These are phyloP conservation scores for Corymbia calophylla DNA, from an alignment of 441 rosid genomes.

Conservation along the genomic window DNA sequence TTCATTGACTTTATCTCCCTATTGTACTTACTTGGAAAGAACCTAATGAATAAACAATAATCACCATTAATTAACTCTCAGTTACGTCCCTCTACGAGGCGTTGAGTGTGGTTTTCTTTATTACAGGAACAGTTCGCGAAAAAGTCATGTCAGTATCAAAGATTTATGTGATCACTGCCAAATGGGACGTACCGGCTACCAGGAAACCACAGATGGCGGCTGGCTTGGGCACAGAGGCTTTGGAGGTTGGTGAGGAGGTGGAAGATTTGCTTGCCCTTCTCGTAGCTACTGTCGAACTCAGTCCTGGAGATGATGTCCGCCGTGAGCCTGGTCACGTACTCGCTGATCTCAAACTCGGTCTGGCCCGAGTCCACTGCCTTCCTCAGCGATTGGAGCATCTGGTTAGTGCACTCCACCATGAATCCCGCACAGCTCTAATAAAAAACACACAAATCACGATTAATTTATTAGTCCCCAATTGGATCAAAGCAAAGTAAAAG, in stretches of 20 bases:
- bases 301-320: slow-evolving; percentile 91
- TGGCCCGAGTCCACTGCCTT: slow-evolving; percentile 39
- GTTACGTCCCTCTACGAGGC: not conserved
- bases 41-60: slow-evolving; percentile 26
- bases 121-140: not conserved
- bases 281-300: slow-evolving; percentile 66
- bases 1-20: slow-evolving; percentile 73
- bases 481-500: not conserved
- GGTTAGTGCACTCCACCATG: slow-evolving; percentile 80
- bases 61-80: not conserved
- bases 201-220: slow-evolving; percentile 72
- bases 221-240: slow-evolving; percentile 69
- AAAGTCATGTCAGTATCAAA: not conserved
- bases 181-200: slow-evolving; percentile 64
- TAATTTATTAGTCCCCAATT: not conserved
- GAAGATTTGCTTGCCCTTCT: slow-evolving; percentile 78
- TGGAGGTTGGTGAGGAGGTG: slow-evolving; percentile 53
- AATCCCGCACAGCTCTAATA: slow-evolving; percentile 48
- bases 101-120: not conserved
- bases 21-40: slow-evolving; percentile 79
- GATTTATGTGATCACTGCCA: not conserved
- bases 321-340: slow-evolving; percentile 58
- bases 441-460: not conserved
- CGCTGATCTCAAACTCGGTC: slow-evolving; percentile 78
- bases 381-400: slow-evolving; percentile 44